phyloP scores from a whole-genome alignment of 495 filamentous ascomycete genomes.

The Neurospora pannonica region DNA sequence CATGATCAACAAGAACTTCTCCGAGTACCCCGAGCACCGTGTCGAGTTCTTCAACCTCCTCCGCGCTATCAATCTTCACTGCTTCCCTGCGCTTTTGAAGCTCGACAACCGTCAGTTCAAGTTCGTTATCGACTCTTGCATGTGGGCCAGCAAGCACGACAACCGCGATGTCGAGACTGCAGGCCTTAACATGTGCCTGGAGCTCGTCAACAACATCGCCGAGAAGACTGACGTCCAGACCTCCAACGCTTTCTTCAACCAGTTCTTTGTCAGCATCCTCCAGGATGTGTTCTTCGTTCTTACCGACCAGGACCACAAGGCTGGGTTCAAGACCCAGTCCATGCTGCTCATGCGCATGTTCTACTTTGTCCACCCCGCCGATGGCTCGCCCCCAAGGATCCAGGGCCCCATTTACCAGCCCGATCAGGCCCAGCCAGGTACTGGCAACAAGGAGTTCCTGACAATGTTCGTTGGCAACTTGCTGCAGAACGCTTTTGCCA shows the following conservation, averaged over 20 bases:
- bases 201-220: slow-evolving; percentile 94
- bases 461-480: slow-evolving; percentile 73
- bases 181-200: slow-evolving; percentile 97
- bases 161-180: slow-evolving; percentile 96
- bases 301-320: slow-evolving; percentile 96
- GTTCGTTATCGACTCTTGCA: slow-evolving; percentile 97
- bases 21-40: slow-evolving; percentile 94
- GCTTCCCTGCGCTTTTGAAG: slow-evolving; percentile 88
- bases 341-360: slow-evolving; percentile 92
- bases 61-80: slow-evolving; percentile 89
- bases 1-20: slow-evolving; percentile 99
- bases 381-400: slow-evolving; percentile 64
- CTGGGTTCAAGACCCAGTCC: slow-evolving; percentile 95
- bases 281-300: slow-evolving; percentile 99
- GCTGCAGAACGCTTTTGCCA: slow-evolving; percentile 86
- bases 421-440: slow-evolving; percentile 68
- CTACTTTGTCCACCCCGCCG: slow-evolving; percentile 66
- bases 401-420: slow-evolving; percentile 83
- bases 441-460: slow-evolving; percentile 80
- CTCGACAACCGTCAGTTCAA: slow-evolving; percentile 95
- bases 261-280: slow-evolving; percentile 88
- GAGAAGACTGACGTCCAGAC: slow-evolving; percentile 76
- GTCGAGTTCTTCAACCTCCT: slow-evolving; percentile 98
- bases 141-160: slow-evolving; percentile 99
- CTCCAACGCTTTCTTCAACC: slow-evolving; percentile 90